Conservation (phyloP, 306 rosid species). For the Rosa chinensis region DNA sequence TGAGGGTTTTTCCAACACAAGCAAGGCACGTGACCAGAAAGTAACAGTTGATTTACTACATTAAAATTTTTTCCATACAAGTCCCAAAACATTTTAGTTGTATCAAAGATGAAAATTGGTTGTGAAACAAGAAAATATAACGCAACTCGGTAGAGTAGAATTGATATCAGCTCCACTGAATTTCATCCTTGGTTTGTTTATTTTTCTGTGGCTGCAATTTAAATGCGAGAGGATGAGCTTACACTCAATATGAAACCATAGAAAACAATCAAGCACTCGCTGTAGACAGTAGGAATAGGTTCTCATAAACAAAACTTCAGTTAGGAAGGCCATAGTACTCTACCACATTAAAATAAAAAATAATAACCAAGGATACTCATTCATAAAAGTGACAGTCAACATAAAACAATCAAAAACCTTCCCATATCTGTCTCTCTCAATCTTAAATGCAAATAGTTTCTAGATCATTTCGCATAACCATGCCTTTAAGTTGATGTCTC, state of each 20-base stretch:
- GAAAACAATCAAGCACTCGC: too few relatives aligned
- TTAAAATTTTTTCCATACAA: too few relatives aligned
- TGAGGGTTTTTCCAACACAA: too few relatives aligned
- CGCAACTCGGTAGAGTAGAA: too few relatives aligned
- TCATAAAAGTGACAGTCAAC: neutral
- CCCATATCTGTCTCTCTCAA: conserved; percentile 10
- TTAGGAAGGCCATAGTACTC: neutral
- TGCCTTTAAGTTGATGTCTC: neutral
- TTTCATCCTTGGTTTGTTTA: neutral
- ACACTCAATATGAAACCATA: neutral
- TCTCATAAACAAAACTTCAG: conserved; percentile 12
- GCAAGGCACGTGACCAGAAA: too few relatives aligned
- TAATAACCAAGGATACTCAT: conserved; percentile 1
- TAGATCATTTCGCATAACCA: neutral
- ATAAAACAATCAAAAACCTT: conserved; percentile 5
- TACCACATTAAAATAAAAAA: neutral
- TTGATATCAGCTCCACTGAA: too few relatives aligned
- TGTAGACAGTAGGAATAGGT: neutral
- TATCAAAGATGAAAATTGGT: neutral
- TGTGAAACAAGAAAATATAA: too few relatives aligned
- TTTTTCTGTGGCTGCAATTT: neutral
- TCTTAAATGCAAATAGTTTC: neutral
- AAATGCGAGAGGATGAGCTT: neutral
- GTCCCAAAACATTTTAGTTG: too few relatives aligned
- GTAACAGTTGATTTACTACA: too few relatives aligned